These are phyloP conservation scores for Vinca major DNA, from an alignment of 305 asterid genomes.

Conservation along the genomic window DNA sequence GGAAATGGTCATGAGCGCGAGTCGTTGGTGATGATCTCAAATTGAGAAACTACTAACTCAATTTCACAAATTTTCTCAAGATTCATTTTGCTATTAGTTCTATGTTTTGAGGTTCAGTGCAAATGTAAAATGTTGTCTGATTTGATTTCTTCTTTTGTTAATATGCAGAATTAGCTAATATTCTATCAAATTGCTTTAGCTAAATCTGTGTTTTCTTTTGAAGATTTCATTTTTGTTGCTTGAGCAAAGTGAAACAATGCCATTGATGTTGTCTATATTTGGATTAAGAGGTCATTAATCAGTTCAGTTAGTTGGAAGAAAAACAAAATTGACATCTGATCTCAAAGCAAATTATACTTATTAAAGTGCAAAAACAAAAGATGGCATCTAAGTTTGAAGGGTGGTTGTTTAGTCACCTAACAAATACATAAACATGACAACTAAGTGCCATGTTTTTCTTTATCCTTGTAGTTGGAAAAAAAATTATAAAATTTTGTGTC, in stretches of 20 bases:
- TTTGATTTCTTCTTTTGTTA: constrained; percentile 3
- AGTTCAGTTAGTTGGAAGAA: constrained; percentile 17
- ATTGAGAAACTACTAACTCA: too few species aligned
- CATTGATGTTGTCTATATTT: background rate
- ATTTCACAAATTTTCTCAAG: background rate
- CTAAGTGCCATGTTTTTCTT: constrained; percentile 19
- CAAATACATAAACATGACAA: constrained; percentile 13
- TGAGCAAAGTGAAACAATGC: constrained; percentile 1
- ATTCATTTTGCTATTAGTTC: background rate
- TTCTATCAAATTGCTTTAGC: background rate
- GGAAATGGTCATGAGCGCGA: too few species aligned
- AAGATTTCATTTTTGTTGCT: background rate
- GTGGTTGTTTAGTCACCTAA: constrained; percentile 36
- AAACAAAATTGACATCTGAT: constrained; percentile 17
- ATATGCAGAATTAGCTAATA: background rate
- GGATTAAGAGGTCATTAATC: constrained; percentile 6
- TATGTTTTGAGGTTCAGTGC: background rate
- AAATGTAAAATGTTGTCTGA: background rate
- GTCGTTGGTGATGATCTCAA: too few species aligned
- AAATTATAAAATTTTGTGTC: background rate
- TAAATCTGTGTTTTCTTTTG: constrained; percentile 1
- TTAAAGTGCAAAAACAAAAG: constrained; percentile 12
- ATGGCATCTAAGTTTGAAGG: constrained; percentile 13
- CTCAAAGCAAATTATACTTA: constrained; percentile 8
- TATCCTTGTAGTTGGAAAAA: constrained; percentile 10